Base-by-base conservation (phyloP, 352 stramenopile genomes). In the Peronospora belbahrii region DNA sequence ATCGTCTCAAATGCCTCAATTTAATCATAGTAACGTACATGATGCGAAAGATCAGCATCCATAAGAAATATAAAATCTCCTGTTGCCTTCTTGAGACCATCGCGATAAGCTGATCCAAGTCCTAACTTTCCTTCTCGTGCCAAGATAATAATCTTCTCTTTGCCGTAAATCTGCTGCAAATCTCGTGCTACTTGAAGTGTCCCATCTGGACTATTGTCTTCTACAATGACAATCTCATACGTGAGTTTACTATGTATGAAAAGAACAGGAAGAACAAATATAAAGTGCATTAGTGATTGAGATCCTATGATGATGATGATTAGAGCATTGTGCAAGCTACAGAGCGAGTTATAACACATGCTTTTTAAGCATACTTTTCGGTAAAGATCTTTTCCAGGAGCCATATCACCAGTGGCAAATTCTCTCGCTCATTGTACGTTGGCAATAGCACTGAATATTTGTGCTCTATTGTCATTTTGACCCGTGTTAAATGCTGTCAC, bases 361-460 rank as follows among this genome's bases (percentile, higher is more conserved):
- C 35, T 25, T 4, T 9, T 23, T 48, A 77, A n/a, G n/a, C 81
- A 56, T 41, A 96, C 85, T 84, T 85, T 34, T 95, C 73, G 9
- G 69, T 72, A 59, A 99, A 98, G 4, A 82, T 80, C 67, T 96
- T 91, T 54, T 98, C 78, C 15, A 99, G 55, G 38, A 99, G 74
- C 73, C 94, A 98, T n/a, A 97, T 82, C 36, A 98, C 97, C 10
- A 99, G 73, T 20, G 96, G 96, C 15, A 99, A 73, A 71, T 98
- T 99, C 53, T 99, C 95, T 24, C 88, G 77, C 70, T 99, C 96
- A 63, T 99, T 98, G 73, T 98, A 99, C 23, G 94, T 98, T 43
- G 95, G 95, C 49, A 99, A 69, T 56, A 99, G 93, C 24, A 98
- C 81, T 25, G 92, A 97, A 57, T 97, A 98, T 67, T 89, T 90